Evolutionary conservation across 352 stramenopile genomes (phyloP).

Genomic region (Peronospora farinosa): DNA sequence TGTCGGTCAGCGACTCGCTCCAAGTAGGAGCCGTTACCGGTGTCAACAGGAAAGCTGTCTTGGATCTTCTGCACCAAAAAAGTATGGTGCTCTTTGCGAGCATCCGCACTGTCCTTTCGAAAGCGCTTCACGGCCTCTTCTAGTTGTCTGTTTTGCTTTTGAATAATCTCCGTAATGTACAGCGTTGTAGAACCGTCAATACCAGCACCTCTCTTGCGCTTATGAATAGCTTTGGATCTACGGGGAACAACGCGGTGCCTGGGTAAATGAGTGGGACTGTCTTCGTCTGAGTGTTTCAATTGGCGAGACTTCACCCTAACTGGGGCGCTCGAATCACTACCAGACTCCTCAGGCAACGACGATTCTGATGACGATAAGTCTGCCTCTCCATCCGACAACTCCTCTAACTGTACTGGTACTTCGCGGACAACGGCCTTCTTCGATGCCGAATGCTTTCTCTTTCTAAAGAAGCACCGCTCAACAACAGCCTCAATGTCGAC

Average conservation of each 20-base stretch:
- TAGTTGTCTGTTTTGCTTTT: slow-evolving; percentile 30
- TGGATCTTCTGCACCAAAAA: slow-evolving; percentile 35
- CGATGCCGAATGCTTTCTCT: slow-evolving; percentile 3
- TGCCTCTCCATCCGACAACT: slow-evolving; percentile 16
- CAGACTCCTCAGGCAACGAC: slow-evolving; percentile 7
- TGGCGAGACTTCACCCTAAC: slow-evolving; percentile 4
- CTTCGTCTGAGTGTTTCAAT: slow-evolving; percentile 4
- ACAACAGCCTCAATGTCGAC: slow-evolving; percentile 35
- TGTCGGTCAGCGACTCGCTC: slow-evolving; percentile 33
- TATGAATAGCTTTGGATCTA: slow-evolving; percentile 4
- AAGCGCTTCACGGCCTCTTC: slow-evolving; percentile 36
- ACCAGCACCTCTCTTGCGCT: slow-evolving; percentile 12
- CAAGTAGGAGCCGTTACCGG: slow-evolving; percentile 28
- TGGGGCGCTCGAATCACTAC: slow-evolving; percentile 16
- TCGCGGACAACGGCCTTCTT: slow-evolving; percentile 3
- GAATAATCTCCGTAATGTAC: slow-evolving; percentile 34
- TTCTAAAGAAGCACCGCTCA: slow-evolving; percentile 22
- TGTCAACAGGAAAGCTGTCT: slow-evolving; percentile 31
- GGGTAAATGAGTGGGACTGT: not conserved
- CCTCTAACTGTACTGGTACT: slow-evolving; percentile 2
- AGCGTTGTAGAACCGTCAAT: slow-evolving; percentile 19
- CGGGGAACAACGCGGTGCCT: slow-evolving; percentile 9
- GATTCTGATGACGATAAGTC: slow-evolving; percentile 25
- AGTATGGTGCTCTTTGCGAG: slow-evolving; percentile 31
- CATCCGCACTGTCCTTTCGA: slow-evolving; percentile 30